Conservation (phyloP, 1,139 yeast species). For the Yamadazyma sp. region DNA sequence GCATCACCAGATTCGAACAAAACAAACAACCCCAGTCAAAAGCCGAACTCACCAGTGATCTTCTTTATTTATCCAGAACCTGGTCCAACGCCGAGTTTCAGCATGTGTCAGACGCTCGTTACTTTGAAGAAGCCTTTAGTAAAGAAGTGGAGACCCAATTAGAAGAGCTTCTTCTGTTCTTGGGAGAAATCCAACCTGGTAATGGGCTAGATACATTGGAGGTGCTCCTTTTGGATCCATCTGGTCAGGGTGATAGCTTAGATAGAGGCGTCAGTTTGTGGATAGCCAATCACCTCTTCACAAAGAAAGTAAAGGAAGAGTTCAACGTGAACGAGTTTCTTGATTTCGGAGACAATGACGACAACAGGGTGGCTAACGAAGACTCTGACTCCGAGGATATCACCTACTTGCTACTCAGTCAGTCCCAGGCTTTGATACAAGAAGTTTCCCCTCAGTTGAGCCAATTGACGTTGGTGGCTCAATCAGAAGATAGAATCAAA, state of each 20-base stretch:
- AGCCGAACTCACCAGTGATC: slow-evolving; percentile 18
- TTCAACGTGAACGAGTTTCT: slow-evolving; percentile 30
- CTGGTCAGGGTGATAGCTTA: slow-evolving; percentile 1
- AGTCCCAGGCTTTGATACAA: slow-evolving; percentile 25
- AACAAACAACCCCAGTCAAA: slow-evolving; percentile 3
- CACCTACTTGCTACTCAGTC: slow-evolving; percentile 14
- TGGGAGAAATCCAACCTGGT: slow-evolving; percentile 9
- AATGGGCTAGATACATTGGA: slow-evolving; percentile 15
- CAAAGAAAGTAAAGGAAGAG: slow-evolving; percentile 4
- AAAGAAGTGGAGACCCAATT: slow-evolving; percentile 18
- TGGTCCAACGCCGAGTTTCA: slow-evolving; percentile 11
- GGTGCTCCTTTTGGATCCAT: slow-evolving; percentile 10
- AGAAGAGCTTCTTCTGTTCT: slow-evolving; percentile 14
- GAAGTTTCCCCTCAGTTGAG: slow-evolving; percentile 12
- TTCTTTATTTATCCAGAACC: slow-evolving; percentile 19
- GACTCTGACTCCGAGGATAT: slow-evolving; percentile 16
- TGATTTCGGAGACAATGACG: slow-evolving; percentile 14
- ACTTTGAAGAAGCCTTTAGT: slow-evolving; percentile 16
- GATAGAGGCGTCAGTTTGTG: slow-evolving; percentile 26
- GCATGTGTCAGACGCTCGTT: slow-evolving; percentile 3
- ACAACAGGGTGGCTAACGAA: slow-evolving; percentile 4
- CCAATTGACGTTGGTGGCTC: slow-evolving; percentile 7
- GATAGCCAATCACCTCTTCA: slow-evolving; percentile 27
- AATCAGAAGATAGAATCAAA: slow-evolving; percentile 18
- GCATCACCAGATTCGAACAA: slow-evolving; percentile 19